A percentile compares a stretch with the other conserved stretches of the same genome.
These are phyloP conservation scores for Saccharomycopsis sp. DNA, from an alignment of 805 yeast species.

Conservation along the genomic window DNA sequence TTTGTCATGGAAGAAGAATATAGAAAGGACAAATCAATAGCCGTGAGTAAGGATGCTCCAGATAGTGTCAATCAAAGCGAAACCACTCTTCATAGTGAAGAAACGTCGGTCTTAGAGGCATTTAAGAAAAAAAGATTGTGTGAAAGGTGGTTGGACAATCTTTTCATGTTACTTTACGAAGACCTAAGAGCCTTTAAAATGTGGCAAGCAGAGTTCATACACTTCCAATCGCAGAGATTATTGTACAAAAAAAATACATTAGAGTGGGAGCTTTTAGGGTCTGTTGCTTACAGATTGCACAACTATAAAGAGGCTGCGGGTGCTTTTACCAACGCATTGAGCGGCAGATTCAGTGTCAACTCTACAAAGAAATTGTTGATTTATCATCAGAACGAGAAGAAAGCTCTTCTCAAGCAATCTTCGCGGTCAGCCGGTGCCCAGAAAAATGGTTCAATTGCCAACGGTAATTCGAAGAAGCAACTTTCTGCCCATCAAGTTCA, in stretches of 20 bases:
- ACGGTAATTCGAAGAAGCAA: conserved; percentile 19
- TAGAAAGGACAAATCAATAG: conserved; percentile 31
- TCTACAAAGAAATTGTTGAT: conserved; percentile 69
- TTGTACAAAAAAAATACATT: conserved; percentile 68
- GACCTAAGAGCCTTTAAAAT: conserved; percentile 78
- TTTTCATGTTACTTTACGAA: conserved; percentile 62
- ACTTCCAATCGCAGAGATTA: conserved; percentile 82
- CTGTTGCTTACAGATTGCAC: conserved; percentile 76
- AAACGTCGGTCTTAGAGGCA: conserved; percentile 29
- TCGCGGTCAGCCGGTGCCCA: conserved; percentile 13
- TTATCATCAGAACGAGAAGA: conserved; percentile 49
- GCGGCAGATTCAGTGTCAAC: conserved; percentile 71
- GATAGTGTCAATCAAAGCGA: conserved; percentile 5
- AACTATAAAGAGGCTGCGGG: conserved; percentile 82
- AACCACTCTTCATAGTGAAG: conserved; percentile 10
- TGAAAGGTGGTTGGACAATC: conserved; percentile 68
- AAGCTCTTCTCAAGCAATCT: conserved; percentile 26
- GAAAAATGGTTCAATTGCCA: conserved; percentile 26
- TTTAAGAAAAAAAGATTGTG: conserved; percentile 61
- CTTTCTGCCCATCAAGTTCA: conserved; percentile 26
- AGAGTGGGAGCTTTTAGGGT: conserved; percentile 92
- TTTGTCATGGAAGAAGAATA: conserved; percentile 68
- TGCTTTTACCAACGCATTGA: conserved; percentile 71
- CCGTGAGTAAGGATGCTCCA: conserved; percentile 8
- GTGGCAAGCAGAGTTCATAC: conserved; percentile 90